Evolutionary conservation across 2,329 filamentous ascomycete genomes (phyloP).

Genomic region (Pseudocercospora musae): DNA sequence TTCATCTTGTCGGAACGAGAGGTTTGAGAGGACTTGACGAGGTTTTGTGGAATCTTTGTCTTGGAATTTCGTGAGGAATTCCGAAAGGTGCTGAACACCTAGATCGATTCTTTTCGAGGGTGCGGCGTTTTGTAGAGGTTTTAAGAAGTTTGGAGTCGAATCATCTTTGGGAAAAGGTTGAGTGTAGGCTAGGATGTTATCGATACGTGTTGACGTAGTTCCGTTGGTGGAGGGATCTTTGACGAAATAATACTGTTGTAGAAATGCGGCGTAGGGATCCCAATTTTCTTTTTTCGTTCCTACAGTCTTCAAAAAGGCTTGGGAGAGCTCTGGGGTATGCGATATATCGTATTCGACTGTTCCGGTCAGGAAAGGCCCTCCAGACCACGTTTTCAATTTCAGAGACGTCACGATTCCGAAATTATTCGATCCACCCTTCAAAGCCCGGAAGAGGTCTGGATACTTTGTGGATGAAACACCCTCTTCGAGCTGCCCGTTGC

Average conservation of each 20-base stretch:
- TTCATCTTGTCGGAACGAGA: background rate
- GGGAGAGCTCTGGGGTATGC: background rate
- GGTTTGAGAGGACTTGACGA: background rate
- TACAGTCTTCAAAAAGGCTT: background rate
- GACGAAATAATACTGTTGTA: background rate
- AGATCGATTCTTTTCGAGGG: background rate
- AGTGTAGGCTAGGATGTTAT: background rate
- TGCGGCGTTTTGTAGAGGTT: background rate
- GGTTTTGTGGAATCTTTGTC: background rate
- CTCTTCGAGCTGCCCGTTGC: background rate
- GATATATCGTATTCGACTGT: background rate
- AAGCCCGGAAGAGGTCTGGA: background rate
- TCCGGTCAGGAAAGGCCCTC: background rate
- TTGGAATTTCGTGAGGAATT: background rate
- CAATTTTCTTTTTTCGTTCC: background rate
- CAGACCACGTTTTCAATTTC: background rate
- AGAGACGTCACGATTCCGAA: background rate
- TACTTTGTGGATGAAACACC: background rate
- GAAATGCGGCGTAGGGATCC: background rate
- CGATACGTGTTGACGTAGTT: background rate
- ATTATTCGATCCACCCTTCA: background rate
- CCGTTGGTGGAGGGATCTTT: background rate
- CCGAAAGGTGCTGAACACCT: background rate
- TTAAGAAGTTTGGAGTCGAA: background rate
- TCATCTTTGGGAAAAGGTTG: background rate